Evolutionary conservation across 768 basidiomycete species (phyloP), one percentile per base, ranked within the genome.

Genomic region (Austroboletus eburneus): DNA sequence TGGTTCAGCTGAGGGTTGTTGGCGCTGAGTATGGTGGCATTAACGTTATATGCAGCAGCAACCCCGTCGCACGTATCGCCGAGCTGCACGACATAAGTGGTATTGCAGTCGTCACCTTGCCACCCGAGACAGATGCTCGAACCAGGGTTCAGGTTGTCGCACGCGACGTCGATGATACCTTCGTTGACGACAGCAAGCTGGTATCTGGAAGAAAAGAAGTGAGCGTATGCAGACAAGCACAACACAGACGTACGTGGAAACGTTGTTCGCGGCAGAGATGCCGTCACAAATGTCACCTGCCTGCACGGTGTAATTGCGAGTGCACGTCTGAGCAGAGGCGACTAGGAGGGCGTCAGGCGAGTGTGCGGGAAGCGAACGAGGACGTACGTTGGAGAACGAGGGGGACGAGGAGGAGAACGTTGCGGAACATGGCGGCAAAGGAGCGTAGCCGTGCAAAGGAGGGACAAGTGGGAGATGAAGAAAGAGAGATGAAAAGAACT

Each of bases 1-100:
- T 38, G 3, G 56, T 79, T 52, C 55, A 90, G 72, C 64, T 88
- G 81, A 17, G 86, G 88, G 77, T 91, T 91, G 78, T 90, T 89
- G 48, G 52, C 14, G 59, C 63, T 70, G 24, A 91, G 70, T 5
- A 80, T 71, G 30, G 78, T 78, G 21, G 55, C 46, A 71, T 81
- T 77, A 64, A 85, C 57, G 29, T 69, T 64, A 55, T 66, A 55
- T 2, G 42, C 53, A 22, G 38, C 16, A 23, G 72, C 46, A 44
- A 91, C 69, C 16, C n/a, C 48, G 13, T 78, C 74, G 62, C 89
- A 91, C 46, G 69, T 71, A 63, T 91, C 85, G 57, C 70, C 71
- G 2, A 59, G 30, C 34, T 62, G 13, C 39, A 91, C 84, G 39
- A 75, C 71, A 65, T 88, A 76, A 14, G 79, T 81, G 20, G 63